These are phyloP conservation scores for Exophiala sp. DNA, from an alignment of 2,329 filamentous ascomycete species.

Conservation along the genomic window DNA sequence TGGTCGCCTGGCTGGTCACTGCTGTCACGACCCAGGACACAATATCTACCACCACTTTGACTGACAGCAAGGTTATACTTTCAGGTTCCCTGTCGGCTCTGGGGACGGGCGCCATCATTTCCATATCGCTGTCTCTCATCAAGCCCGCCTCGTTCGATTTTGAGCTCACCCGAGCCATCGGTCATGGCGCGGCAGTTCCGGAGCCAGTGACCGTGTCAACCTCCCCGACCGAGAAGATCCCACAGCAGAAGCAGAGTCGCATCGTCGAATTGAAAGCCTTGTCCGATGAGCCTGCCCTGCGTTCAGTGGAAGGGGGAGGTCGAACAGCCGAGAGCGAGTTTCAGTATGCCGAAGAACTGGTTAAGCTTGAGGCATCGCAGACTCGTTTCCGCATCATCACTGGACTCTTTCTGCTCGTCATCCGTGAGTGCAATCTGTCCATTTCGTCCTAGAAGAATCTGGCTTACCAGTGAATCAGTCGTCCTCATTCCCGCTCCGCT, in stretches of 20 bases:
- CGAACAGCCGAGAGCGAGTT: conserved; percentile 3
- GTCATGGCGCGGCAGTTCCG: neutral
- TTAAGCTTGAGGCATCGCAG: conserved; percentile 12
- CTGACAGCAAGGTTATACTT: conserved; percentile 10
- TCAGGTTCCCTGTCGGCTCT: conserved; percentile 8
- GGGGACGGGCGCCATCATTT: conserved; percentile 9
- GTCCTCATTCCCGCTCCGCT: conserved; percentile 15
- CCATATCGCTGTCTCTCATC: conserved; percentile 9
- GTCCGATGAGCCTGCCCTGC: conserved; percentile 3
- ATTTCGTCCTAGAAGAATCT: too few species aligned
- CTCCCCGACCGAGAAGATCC: neutral
- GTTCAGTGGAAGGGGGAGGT: conserved; percentile 8
- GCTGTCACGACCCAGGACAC: conserved; percentile 3
- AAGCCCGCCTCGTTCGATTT: conserved; percentile 12
- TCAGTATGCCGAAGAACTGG: conserved; percentile 9
- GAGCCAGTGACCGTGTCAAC: neutral
- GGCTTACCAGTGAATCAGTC: conserved; percentile 3
- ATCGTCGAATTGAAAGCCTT: neutral
- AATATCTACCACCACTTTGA: conserved; percentile 4
- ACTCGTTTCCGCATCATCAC: conserved; percentile 15
- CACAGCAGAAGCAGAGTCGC: conserved; percentile 1
- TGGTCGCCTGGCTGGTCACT: conserved; percentile 10
- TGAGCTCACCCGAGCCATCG: conserved; percentile 14
- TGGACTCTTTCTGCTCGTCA: conserved; percentile 9
- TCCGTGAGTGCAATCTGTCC: conserved; percentile 4